These are phyloP conservation scores for Aspergillus quadrilineatus DNA, from an alignment of 2,329 filamentous ascomycete species.

Conservation along the genomic window DNA sequence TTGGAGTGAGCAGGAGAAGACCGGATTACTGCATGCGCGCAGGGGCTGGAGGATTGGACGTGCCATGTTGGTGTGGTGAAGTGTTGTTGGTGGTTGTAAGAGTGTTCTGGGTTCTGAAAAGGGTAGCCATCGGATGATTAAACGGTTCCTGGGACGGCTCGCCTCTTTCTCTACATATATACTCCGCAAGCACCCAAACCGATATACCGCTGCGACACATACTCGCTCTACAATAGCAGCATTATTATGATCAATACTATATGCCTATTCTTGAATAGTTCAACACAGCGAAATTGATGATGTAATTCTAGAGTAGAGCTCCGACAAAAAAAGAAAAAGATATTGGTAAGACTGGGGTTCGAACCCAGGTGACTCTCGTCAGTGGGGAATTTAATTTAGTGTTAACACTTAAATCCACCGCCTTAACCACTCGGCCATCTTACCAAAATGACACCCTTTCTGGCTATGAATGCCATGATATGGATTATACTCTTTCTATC, in stretches of 20 bases:
- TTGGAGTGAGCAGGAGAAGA: neutral
- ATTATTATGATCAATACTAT: too few species aligned
- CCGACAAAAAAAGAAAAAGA: neutral
- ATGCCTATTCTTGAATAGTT: too few species aligned
- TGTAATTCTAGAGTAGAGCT: too few species aligned
- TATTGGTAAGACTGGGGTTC: constrained; percentile 1
- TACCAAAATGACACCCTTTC: neutral
- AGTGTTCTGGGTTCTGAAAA: neutral
- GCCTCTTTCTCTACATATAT: too few species aligned
- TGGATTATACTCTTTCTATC: too few species aligned
- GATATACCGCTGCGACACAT: too few species aligned
- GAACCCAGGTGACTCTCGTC: neutral
- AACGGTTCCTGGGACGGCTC: neutral
- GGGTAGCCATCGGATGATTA: constrained; percentile 8
- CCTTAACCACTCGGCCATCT: constrained; percentile 4
- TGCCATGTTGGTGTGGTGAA: constrained; percentile 9
- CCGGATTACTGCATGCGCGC: constrained; percentile 1
- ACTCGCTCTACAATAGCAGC: too few species aligned
- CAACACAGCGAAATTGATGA: too few species aligned
- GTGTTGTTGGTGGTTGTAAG: neutral
- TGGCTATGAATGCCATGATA: too few species aligned
- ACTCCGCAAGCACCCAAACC: too few species aligned
- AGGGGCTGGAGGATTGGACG: constrained; percentile 12
- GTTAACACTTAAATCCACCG: neutral
- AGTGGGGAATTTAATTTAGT: neutral